phyloP scores from a whole-genome alignment of 2,329 filamentous ascomycete genomes.

The Penicillium hesseltinei region DNA sequence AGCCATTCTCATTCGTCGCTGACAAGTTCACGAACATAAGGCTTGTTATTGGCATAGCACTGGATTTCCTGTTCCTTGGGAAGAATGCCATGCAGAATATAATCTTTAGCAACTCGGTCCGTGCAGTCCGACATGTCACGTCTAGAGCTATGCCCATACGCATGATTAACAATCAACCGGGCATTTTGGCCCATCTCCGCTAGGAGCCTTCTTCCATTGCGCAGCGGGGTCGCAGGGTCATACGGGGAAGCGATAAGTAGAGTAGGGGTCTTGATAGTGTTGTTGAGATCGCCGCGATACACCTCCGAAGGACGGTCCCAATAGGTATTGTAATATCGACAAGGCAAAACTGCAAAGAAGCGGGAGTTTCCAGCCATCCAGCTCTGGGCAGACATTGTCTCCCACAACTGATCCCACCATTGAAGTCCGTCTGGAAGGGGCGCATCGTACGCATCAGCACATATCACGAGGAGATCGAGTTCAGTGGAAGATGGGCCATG shows the following conservation, averaged over 20 bases:
- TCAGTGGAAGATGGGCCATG: conserved; percentile 1
- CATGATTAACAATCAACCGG: conserved; percentile 16
- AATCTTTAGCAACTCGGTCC: conserved; percentile 12
- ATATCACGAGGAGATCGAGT: conserved; percentile 13
- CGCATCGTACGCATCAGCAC: conserved; percentile 17
- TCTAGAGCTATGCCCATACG: conserved; percentile 16
- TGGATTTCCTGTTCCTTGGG: conserved; percentile 6
- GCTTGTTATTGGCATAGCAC: conserved; percentile 5
- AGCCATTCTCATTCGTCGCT: background rate
- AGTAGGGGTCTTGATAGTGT: conserved; percentile 12
- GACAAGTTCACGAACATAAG: background rate
- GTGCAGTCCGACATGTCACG: conserved; percentile 14
- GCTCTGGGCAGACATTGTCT: conserved; percentile 11
- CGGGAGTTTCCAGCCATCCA: conserved; percentile 18
- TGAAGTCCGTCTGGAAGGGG: conserved; percentile 14
- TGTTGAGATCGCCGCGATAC: conserved; percentile 17
- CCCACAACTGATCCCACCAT: conserved; percentile 17
- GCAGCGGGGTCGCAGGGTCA: conserved; percentile 17
- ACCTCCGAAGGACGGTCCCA: conserved; percentile 14
- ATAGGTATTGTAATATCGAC: conserved; percentile 13
- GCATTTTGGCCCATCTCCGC: conserved; percentile 17
- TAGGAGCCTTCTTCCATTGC: conserved; percentile 14
- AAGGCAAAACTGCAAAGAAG: conserved; percentile 14
- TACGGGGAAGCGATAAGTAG: conserved; percentile 15
- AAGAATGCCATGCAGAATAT: conserved; percentile 12